These are phyloP conservation scores for Quercus glauca DNA, from an alignment of 306 rosid genomes.

Conservation along the genomic window DNA sequence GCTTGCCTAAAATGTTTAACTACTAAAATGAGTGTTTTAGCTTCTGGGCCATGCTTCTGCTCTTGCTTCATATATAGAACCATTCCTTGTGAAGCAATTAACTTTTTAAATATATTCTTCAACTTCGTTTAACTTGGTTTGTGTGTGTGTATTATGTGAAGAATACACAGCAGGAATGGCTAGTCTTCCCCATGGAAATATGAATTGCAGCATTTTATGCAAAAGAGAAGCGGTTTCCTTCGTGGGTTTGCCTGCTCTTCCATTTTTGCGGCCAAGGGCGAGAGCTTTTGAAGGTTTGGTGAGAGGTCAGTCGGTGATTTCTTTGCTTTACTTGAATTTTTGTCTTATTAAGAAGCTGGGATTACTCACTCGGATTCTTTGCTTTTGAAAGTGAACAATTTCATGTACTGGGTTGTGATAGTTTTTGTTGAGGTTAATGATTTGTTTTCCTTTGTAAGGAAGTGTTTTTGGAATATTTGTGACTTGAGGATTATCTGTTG, in stretches of 20 bases:
- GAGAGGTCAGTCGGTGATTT: slow-evolving; percentile 46
- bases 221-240: slow-evolving; percentile 32
- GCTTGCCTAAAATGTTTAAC: background rate
- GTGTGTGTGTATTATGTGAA: slow-evolving; percentile 7
- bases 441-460: background rate
- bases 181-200: slow-evolving; percentile 30
- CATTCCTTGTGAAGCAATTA: background rate
- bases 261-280: slow-evolving; percentile 32
- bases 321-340: background rate
- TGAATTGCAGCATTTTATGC: slow-evolving; percentile 35
- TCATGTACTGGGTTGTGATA: background rate
- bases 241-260: slow-evolving; percentile 43
- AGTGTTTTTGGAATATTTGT: background rate
- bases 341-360: background rate
- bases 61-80: background rate
- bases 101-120: background rate
- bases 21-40: background rate
- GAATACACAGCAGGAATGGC: slow-evolving; percentile 45
- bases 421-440: background rate
- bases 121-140: background rate
- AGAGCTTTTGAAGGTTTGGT: slow-evolving; percentile 32
- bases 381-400: background rate
- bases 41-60: background rate
- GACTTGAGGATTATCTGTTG: background rate
- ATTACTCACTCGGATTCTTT: background rate